These are phyloP conservation scores for Candida awuae DNA, from an alignment of 805 yeast species.

Conservation along the genomic window DNA sequence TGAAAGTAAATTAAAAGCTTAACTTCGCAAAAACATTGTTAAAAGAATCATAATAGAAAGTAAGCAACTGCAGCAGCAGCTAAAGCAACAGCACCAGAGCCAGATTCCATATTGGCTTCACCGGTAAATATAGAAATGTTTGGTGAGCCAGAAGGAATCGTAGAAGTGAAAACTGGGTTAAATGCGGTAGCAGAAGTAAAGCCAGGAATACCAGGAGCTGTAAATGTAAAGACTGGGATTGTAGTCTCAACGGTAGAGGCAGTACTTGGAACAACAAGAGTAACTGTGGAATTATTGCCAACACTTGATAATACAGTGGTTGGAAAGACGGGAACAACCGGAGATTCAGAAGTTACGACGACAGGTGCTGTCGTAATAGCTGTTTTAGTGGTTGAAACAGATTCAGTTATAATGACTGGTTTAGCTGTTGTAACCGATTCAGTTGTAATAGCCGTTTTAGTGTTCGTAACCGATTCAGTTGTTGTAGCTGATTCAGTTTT, in stretches of 20 bases:
- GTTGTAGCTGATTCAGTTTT: neutral
- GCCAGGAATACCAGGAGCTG: neutral
- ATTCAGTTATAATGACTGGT: neutral
- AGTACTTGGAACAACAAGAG: neutral
- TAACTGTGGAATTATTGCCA: no score
- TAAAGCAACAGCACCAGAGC: neutral
- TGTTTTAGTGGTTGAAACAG: conserved; percentile 1
- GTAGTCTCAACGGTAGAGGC: neutral
- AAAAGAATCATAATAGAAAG: no score
- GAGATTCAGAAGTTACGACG: neutral
- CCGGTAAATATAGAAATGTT: conserved; percentile 3
- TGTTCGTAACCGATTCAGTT: neutral
- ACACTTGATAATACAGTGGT: no score
- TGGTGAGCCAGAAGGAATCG: neutral
- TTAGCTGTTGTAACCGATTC: conserved; percentile 3
- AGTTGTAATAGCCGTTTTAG: neutral
- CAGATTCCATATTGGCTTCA: neutral
- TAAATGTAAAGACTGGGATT: neutral
- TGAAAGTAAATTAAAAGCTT: no score
- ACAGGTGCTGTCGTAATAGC: neutral
- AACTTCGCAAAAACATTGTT: no score
- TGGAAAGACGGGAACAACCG: conserved; percentile 2
- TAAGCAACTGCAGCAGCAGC: conserved; percentile 5
- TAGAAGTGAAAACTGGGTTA: neutral
- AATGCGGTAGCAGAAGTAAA: neutral